A percentile compares a stretch with the other conserved stretches of the same genome.
phyloP scores from a whole-genome alignment of 2,329 filamentous ascomycete species.

The Apiospora aurea region DNA sequence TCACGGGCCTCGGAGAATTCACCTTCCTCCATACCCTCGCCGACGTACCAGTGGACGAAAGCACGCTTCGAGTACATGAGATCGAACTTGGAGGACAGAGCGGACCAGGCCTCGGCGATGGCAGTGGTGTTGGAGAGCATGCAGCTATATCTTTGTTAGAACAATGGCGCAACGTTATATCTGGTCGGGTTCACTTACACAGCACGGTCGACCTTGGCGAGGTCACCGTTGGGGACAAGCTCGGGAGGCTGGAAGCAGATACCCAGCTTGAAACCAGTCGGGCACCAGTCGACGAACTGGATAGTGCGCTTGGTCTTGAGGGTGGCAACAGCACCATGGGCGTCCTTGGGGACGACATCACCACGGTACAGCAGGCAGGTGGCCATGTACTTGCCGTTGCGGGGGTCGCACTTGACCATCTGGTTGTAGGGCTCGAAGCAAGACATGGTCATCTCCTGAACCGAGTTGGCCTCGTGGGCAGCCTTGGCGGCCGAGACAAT shows the following conservation, averaged over 20 bases:
- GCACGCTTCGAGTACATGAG: conserved; percentile 99
- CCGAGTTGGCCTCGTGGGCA: conserved; percentile 96
- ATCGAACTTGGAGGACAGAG: conserved; percentile 97
- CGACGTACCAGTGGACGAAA: conserved; percentile 99
- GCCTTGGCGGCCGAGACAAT: conserved; percentile 96
- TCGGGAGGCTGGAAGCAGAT: conserved; percentile 99
- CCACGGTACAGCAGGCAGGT: conserved; percentile 98
- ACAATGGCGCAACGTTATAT: background rate
- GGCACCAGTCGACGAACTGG: conserved; percentile 99
- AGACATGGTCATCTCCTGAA: conserved; percentile 97
- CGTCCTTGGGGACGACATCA: conserved; percentile 96
- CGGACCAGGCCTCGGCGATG: conserved; percentile 97
- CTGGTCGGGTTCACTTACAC: conserved; percentile 71
- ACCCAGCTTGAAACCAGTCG: conserved; percentile 99
- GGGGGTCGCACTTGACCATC: conserved; percentile 99
- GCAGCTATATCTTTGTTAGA: conserved; percentile 65
- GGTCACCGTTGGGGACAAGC: conserved; percentile 94
- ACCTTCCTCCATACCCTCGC: conserved; percentile 99
- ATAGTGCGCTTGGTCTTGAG: conserved; percentile 99
- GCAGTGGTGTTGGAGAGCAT: conserved; percentile 99
- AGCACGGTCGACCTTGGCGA: conserved; percentile 97
- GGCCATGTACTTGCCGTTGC: conserved; percentile 99
- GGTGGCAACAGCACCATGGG: conserved; percentile 88
- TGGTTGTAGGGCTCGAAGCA: conserved; percentile 99
- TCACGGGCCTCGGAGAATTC: conserved; percentile 99